phyloP scores from a whole-genome alignment of 1,284 basidiomycete genomes.

The Rhodotorula sp. region DNA sequence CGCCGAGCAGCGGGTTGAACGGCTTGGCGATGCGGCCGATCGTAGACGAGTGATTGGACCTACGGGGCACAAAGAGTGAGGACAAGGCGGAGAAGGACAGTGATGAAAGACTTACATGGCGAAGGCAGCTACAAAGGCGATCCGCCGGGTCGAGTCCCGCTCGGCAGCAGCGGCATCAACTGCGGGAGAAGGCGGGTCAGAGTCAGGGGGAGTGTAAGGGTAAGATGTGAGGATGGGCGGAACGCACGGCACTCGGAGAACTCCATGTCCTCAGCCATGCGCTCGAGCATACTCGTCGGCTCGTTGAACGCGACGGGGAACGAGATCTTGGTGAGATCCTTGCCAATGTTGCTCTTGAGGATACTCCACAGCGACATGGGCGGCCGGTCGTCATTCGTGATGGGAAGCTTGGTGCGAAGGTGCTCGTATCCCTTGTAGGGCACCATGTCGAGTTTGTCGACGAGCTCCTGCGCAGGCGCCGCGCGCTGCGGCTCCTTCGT shows the following conservation, averaged over 20 bases:
- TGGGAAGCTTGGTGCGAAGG: slow-evolving; percentile 66
- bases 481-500: slow-evolving; percentile 38
- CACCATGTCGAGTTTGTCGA: slow-evolving; percentile 52
- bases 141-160: slow-evolving; percentile 73
- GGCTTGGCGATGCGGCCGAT: slow-evolving; percentile 89
- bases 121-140: slow-evolving; percentile 94
- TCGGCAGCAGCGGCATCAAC: slow-evolving; percentile 82
- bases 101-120: slow-evolving; percentile 69
- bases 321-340: slow-evolving; percentile 88
- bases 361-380: slow-evolving; percentile 93
- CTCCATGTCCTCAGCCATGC: slow-evolving; percentile 66
- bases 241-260: slow-evolving; percentile 84
- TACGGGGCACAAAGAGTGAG: background rate
- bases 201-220: background rate
- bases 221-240: background rate
- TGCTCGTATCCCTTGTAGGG: slow-evolving; percentile 71
- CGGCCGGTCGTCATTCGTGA: slow-evolving; percentile 78
- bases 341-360: slow-evolving; percentile 93
- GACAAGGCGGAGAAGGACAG: background rate
- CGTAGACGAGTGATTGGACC: slow-evolving; percentile 91
- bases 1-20: slow-evolving; percentile 86
- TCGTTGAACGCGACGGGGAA: slow-evolving; percentile 70
- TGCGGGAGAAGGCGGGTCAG: no score
- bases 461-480: slow-evolving; percentile 39
- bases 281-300: slow-evolving; percentile 84